These are phyloP conservation scores for Yamadazyma atmosphaerica DNA, from an alignment of 1,139 yeast species.

Conservation along the genomic window DNA sequence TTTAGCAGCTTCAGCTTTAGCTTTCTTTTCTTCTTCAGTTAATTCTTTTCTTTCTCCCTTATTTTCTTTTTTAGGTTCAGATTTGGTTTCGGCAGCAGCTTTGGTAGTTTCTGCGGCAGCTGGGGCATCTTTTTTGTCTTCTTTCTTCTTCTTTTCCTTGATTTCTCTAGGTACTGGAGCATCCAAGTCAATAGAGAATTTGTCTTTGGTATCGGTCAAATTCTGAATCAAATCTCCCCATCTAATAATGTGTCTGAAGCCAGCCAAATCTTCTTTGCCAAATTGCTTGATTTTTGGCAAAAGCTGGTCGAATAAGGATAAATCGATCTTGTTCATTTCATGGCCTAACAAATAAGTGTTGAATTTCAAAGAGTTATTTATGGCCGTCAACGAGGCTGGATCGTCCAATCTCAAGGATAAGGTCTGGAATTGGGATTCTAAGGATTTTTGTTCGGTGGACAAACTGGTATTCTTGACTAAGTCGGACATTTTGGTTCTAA, in stretches of 20 bases:
- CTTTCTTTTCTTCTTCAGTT: conserved; percentile 63
- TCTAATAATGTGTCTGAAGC: conserved; percentile 79
- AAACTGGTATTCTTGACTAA: conserved; percentile 32
- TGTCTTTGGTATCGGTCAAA: conserved; percentile 49
- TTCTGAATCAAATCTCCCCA: conserved; percentile 90
- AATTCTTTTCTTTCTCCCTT: conserved; percentile 23
- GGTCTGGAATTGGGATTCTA: conserved; percentile 78
- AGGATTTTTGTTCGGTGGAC: conserved; percentile 60
- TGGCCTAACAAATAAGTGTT: conserved; percentile 71
- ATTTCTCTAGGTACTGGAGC: conserved; percentile 61
- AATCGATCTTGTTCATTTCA: conserved; percentile 66
- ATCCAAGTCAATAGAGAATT: conserved; percentile 57
- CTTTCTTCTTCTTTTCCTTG: conserved; percentile 51
- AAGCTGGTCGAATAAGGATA: conserved; percentile 63
- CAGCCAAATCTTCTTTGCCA: conserved; percentile 54
- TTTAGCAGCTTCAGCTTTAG: conserved; percentile 59
- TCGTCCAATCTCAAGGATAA: conserved; percentile 58
- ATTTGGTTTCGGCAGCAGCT: no score
- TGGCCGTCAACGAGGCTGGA: conserved; percentile 54
- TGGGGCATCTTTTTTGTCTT: conserved; percentile 18
- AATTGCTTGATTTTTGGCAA: conserved; percentile 60
- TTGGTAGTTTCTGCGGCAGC: no score
- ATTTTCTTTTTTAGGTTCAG: conserved; percentile 16
- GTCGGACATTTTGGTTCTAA: conserved; percentile 18
- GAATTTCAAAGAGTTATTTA: conserved; percentile 70